Percentiles rank a stretch among this genome's conserved stretches.
These are phyloP conservation scores for Diplogelasinospora grovesii DNA, from an alignment of 495 filamentous ascomycete genomes.

Conservation along the genomic window DNA sequence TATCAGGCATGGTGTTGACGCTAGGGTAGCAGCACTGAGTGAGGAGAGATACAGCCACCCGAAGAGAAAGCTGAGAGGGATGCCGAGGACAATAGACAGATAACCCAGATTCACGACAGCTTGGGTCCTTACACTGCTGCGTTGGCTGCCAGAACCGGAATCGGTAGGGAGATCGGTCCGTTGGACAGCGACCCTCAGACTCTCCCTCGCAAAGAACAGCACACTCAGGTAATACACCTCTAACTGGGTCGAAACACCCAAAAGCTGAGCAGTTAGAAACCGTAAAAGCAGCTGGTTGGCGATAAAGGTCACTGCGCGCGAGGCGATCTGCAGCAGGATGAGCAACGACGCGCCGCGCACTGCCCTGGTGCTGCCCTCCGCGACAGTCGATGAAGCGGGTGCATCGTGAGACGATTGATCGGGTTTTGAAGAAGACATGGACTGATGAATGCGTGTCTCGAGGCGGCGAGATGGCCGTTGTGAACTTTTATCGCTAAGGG, in stretches of 20 bases:
- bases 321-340: slow-evolving; percentile 77
- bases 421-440: too few relatives aligned
- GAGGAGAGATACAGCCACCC: slow-evolving; percentile 58
- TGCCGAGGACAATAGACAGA: slow-evolving; percentile 62
- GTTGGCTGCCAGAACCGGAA: too few relatives aligned
- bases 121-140: too few relatives aligned
- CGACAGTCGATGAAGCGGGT: too few relatives aligned
- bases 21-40: slow-evolving; percentile 45
- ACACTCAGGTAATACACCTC: slow-evolving; percentile 85
- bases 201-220: slow-evolving; percentile 87
- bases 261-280: slow-evolving; percentile 71
- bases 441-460: too few relatives aligned
- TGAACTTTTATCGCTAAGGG: too few relatives aligned
- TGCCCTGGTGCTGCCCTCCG: too few relatives aligned
- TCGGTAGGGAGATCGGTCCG: too few relatives aligned
- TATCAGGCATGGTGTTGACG: slow-evolving; percentile 53
- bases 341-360: slow-evolving; percentile 69
- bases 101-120: slow-evolving; percentile 84
- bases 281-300: slow-evolving; percentile 87
- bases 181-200: slow-evolving; percentile 77
- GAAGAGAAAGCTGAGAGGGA: slow-evolving; percentile 54
- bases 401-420: too few relatives aligned
- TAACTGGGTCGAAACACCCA: slow-evolving; percentile 81
- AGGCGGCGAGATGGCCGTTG: too few relatives aligned
- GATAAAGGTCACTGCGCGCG: slow-evolving; percentile 78